Percentiles rank a stretch among this genome's conserved stretches.
Evolutionary conservation across 352 stramenopile species (phyloP).

Genomic region (Phytophthora sp.): DNA sequence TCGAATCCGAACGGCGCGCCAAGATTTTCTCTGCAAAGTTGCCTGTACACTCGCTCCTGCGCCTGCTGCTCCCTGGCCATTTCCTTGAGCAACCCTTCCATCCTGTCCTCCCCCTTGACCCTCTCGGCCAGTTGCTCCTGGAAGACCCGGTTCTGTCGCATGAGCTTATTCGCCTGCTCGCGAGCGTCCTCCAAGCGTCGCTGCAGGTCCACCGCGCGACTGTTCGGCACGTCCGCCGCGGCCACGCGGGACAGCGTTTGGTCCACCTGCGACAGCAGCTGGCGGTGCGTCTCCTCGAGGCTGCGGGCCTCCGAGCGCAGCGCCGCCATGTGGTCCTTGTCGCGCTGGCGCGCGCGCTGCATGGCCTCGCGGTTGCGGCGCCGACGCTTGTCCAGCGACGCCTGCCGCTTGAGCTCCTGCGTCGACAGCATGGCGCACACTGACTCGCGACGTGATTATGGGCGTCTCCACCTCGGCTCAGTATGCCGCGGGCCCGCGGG

Average conservation of each 20-base stretch:
- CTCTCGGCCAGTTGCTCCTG: constrained; percentile 51
- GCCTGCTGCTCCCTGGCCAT: constrained; percentile 35
- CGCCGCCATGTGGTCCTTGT: constrained; percentile 58
- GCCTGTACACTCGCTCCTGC: constrained; percentile 27
- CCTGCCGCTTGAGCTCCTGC: constrained; percentile 27
- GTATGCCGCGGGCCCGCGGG: too few species aligned
- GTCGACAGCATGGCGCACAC: too few species aligned
- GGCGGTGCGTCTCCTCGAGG: constrained; percentile 42
- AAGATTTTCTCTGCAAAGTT: constrained; percentile 31
- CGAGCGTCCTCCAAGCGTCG: constrained; percentile 38
- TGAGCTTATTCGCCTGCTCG: constrained; percentile 38
- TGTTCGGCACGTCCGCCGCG: background rate
- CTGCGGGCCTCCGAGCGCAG: constrained; percentile 37
- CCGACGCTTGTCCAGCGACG: constrained; percentile 51
- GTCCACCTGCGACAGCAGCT: constrained; percentile 45
- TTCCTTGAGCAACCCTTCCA: constrained; percentile 62
- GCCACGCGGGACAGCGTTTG: constrained; percentile 30
- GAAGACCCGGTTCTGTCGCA: constrained; percentile 54
- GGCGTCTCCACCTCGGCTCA: too few species aligned
- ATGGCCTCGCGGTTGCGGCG: constrained; percentile 68
- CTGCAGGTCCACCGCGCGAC: constrained; percentile 31
- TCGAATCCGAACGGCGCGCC: constrained; percentile 20
- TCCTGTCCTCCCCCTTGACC: constrained; percentile 60
- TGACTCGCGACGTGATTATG: too few species aligned
- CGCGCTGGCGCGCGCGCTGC: constrained; percentile 58